Percentiles rank a stretch among this genome's conserved stretches.
phyloP scores from a whole-genome alignment of 108 stramenopile genomes.

The Nannochloropsis gaditana region DNA sequence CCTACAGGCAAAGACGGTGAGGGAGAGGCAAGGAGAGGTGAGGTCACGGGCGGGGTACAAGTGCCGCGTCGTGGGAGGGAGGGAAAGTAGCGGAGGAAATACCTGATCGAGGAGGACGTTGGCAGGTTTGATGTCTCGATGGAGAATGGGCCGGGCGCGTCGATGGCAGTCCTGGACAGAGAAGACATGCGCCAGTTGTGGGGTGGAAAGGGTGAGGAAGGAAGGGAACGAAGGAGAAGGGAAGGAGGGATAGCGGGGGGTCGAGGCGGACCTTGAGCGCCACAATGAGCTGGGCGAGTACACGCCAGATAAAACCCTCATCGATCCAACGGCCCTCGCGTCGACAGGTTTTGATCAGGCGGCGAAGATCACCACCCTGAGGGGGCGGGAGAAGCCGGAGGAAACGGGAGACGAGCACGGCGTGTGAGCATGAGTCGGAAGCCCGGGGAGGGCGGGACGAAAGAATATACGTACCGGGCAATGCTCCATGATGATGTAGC shows the following conservation, averaged over 20 bases:
- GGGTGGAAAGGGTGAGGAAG: not conserved
- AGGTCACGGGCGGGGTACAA: not conserved
- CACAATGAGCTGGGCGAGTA: constrained; percentile 53
- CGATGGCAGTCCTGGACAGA: not conserved
- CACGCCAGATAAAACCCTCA: constrained; percentile 56
- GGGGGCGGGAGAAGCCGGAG: not conserved
- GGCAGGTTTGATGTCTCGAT: constrained; percentile 64
- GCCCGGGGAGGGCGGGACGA: constrained; percentile 26
- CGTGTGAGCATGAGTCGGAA: constrained; percentile 32
- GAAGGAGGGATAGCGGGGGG: constrained; percentile 20
- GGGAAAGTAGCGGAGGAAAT: constrained; percentile 18
- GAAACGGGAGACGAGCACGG: not conserved
- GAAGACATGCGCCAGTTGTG: not conserved
- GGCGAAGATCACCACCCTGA: constrained; percentile 52
- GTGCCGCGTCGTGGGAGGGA: not conserved
- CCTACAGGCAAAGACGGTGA: not conserved
- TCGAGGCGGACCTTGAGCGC: constrained; percentile 59
- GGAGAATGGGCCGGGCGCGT: constrained; percentile 49
- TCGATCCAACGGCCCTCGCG: constrained; percentile 39
- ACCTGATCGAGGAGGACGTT: constrained; percentile 55
- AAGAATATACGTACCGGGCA: constrained; percentile 28
- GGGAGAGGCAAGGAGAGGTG: not conserved
- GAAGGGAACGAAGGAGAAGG: not conserved
- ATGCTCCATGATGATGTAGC: constrained; percentile 65
- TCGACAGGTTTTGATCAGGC: constrained; percentile 29